Evolutionary conservation across 352 stramenopile genomes (phyloP).

Genomic region (Phytophthora hybrid): DNA sequence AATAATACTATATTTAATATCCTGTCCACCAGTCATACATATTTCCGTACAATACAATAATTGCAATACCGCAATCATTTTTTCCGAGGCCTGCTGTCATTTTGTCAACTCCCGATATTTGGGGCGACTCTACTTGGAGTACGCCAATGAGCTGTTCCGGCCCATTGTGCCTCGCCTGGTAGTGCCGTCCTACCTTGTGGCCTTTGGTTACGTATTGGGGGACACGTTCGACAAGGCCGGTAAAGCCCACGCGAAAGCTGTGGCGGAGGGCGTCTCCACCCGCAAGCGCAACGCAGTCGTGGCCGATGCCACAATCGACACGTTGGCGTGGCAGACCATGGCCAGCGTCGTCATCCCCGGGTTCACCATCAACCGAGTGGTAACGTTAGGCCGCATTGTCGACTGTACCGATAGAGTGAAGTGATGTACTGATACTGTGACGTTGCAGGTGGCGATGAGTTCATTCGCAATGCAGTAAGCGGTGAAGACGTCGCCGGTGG

Average conservation of each 20-base stretch:
- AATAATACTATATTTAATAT: too few relatives aligned
- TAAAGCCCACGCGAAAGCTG: conserved; percentile 47
- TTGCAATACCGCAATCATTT: too few relatives aligned
- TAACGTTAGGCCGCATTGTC: too few relatives aligned
- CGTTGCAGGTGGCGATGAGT: conserved; percentile 54
- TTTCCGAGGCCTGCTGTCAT: too few relatives aligned
- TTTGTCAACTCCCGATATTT: too few relatives aligned
- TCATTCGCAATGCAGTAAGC: conserved; percentile 45
- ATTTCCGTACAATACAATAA: too few relatives aligned
- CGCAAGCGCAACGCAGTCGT: conserved; percentile 47
- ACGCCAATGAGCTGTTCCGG: conserved; percentile 91
- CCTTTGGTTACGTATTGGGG: conserved; percentile 86
- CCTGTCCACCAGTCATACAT: too few relatives aligned
- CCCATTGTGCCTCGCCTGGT: conserved; percentile 79
- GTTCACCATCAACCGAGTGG: too few relatives aligned
- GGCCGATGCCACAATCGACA: conserved; percentile 62
- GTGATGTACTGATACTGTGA: background rate
- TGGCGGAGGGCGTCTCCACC: conserved; percentile 29
- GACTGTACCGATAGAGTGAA: background rate
- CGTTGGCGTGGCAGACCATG: conserved; percentile 86
- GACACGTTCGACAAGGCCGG: conserved; percentile 85
- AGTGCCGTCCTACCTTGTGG: conserved; percentile 77
- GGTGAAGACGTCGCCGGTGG: conserved; percentile 50
- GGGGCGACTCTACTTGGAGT: too few relatives aligned
- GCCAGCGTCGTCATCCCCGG: conserved; percentile 85